Conservation (phyloP, 768 basidiomycete species). For the Rhizopogon salebrosus region DNA sequence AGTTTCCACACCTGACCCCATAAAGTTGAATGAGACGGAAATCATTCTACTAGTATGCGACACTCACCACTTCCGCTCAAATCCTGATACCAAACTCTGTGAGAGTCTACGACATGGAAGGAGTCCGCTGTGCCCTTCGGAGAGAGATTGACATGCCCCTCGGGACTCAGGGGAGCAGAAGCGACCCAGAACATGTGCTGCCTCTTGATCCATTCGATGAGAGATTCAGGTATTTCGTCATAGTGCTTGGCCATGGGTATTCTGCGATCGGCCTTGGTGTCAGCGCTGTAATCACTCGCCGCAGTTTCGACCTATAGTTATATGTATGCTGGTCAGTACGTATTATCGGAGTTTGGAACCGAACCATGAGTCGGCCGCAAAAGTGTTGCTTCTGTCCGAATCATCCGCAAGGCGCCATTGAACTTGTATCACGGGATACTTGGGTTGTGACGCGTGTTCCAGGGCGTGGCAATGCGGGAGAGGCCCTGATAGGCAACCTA, state of each 20-base stretch:
- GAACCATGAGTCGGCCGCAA: too few relatives aligned
- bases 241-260: slow-evolving; percentile 53
- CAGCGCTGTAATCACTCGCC: too few relatives aligned
- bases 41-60: neutral
- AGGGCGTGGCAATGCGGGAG: too few relatives aligned
- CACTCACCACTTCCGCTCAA: slow-evolving; percentile 57
- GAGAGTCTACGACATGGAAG: slow-evolving; percentile 53
- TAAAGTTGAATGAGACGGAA: neutral
- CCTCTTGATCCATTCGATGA: slow-evolving; percentile 53
- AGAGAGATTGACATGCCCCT: slow-evolving; percentile 63
- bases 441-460: too few relatives aligned
- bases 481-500: too few relatives aligned
- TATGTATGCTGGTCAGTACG: too few relatives aligned
- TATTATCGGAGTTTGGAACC: too few relatives aligned
- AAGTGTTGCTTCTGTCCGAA: too few relatives aligned
- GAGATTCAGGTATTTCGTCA: slow-evolving; percentile 50
- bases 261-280: neutral
- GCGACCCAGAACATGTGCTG: slow-evolving; percentile 74
- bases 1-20: slow-evolving; percentile 46
- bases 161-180: slow-evolving; percentile 50
- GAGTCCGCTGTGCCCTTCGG: slow-evolving; percentile 64
- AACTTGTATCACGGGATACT: too few relatives aligned
- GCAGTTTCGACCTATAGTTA: too few relatives aligned
- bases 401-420: too few relatives aligned
- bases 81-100: slow-evolving; percentile 70